Conservation (phyloP, 495 filamentous ascomycete genomes). For the Neurospora sp. region DNA sequence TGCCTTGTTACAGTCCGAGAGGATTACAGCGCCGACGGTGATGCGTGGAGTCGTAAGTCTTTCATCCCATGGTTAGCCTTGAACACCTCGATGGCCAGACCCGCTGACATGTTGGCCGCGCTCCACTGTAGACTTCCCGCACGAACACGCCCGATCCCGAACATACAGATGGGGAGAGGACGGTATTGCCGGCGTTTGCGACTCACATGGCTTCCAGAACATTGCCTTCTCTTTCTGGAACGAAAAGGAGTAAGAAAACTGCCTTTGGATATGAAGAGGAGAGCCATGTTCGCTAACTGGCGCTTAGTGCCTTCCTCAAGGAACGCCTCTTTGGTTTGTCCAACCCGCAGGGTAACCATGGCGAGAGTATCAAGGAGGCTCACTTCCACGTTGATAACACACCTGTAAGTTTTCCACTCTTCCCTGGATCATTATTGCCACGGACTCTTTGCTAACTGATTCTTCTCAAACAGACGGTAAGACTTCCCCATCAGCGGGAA, state of each 20-base stretch:
- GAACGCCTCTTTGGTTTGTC: conserved; percentile 89
- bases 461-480: conserved; percentile 31
- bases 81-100: neutral
- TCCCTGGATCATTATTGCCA: neutral
- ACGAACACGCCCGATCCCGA: conserved; percentile 81
- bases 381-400: conserved; percentile 97
- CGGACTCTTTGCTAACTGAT: conserved; percentile 12
- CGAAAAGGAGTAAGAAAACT: conserved; percentile 66
- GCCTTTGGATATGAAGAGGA: neutral
- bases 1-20: conserved; percentile 59
- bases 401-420: conserved; percentile 37
- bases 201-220: conserved; percentile 81
- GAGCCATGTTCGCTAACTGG: conserved; percentile 1
- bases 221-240: conserved; percentile 98
- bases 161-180: conserved; percentile 94
- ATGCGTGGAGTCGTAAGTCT: conserved; percentile 88
- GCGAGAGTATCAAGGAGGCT: conserved; percentile 90
- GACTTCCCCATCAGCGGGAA: conserved; percentile 5
- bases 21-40: conserved; percentile 78
- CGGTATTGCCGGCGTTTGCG: conserved; percentile 91
- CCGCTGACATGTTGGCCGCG: conserved; percentile 1
- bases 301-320: conserved; percentile 71
- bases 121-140: conserved; percentile 63
- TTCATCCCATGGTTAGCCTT: neutral
- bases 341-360: conserved; percentile 94